These are phyloP conservation scores for Tolypocladium endophyticum DNA, from an alignment of 2,329 filamentous ascomycete genomes.

Conservation along the genomic window DNA sequence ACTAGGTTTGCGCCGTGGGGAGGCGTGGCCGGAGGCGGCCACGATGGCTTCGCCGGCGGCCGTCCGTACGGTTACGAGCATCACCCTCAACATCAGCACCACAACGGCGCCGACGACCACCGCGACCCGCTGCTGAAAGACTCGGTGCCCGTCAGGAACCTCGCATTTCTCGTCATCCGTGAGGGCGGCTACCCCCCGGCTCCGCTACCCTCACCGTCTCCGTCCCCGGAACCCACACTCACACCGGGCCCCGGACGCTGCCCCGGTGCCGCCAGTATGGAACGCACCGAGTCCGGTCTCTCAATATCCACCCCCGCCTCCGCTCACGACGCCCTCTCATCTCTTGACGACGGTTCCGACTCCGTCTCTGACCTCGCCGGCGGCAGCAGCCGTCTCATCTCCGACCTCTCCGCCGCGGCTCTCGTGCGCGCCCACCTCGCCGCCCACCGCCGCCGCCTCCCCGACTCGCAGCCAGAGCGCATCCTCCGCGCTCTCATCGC, in stretches of 20 bases:
- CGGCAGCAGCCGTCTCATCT: slow-evolving; percentile 15
- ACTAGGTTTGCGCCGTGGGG: background rate
- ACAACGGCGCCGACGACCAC: background rate
- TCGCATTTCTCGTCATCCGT: slow-evolving; percentile 27
- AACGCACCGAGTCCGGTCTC: slow-evolving; percentile 38
- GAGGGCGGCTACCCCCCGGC: slow-evolving; percentile 15
- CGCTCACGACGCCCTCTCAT: slow-evolving; percentile 15
- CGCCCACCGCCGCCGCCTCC: slow-evolving; percentile 30
- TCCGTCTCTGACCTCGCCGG: slow-evolving; percentile 1
- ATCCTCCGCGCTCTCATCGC: slow-evolving; percentile 49
- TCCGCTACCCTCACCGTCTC: slow-evolving; percentile 5
- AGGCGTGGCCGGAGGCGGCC: background rate
- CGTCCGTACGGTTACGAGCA: background rate
- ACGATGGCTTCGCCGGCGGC: background rate
- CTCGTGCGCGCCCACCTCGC: slow-evolving; percentile 38
- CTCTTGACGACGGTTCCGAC: slow-evolving; percentile 18
- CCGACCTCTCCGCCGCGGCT: slow-evolving; percentile 36
- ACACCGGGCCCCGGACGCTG: slow-evolving; percentile 5
- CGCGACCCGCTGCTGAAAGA: background rate
- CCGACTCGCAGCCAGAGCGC: slow-evolving; percentile 42
- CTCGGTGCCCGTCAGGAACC: slow-evolving; percentile 19
- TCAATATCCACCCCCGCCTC: slow-evolving; percentile 32
- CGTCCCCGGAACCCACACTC: slow-evolving; percentile 11
- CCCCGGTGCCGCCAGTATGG: slow-evolving; percentile 20
- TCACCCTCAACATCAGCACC: background rate